Conservation (phyloP, 345 rosid genomes). For the Murraya paniculata region DNA sequence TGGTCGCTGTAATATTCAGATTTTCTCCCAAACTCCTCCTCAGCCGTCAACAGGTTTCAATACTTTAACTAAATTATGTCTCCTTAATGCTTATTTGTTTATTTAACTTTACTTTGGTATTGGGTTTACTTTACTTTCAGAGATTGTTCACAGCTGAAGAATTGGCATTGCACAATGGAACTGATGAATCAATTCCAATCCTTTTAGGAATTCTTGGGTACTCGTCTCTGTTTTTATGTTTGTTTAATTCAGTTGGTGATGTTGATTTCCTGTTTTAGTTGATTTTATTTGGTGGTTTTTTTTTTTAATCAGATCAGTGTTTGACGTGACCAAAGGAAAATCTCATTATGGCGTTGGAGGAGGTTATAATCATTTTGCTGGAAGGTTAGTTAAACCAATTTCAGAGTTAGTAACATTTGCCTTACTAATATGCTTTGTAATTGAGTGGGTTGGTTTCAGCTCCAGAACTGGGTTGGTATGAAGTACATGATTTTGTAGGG, state of each 20-base stretch:
- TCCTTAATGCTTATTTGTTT: not conserved
- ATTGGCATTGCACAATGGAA: constrained; percentile 75
- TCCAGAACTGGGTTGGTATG: not conserved
- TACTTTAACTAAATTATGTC: constrained; percentile 1
- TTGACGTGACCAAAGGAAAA: constrained; percentile 90
- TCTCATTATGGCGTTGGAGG: constrained; percentile 91
- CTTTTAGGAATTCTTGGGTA: constrained; percentile 90
- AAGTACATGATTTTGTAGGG: not conserved
- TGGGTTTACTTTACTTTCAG: constrained; percentile 19
- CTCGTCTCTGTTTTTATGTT: not conserved
- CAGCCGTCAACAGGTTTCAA: constrained; percentile 38
- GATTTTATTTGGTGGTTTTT: not conserved
- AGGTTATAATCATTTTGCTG: constrained; percentile 89
- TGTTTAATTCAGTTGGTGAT: not conserved
- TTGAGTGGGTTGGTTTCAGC: not conserved
- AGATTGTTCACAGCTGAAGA: constrained; percentile 68
- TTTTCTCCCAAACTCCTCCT: constrained; percentile 26
- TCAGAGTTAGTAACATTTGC: not conserved
- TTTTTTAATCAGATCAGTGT: constrained; percentile 65
- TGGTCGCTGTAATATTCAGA: constrained; percentile 47
- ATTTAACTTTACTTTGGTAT: not conserved
- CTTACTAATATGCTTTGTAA: not conserved
- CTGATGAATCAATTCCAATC: constrained; percentile 65
- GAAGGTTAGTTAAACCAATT: constrained; percentile 53
- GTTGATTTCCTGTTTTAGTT: not conserved